Evolutionary conservation across 805 yeast genomes (phyloP).

Genomic region (Metschnikowia cubensis): DNA sequence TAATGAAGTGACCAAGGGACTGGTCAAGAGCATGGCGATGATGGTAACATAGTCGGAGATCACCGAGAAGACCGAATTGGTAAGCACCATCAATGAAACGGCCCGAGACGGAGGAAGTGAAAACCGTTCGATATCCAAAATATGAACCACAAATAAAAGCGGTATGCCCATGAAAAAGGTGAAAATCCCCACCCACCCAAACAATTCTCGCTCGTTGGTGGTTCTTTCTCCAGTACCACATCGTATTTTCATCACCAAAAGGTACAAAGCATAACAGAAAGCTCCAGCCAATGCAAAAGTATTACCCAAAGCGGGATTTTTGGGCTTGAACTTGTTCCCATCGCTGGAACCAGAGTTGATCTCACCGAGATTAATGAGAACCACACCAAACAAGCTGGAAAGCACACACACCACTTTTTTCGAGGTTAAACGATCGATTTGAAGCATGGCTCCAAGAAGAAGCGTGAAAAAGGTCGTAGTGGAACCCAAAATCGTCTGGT

Average conservation of each 20-base stretch:
- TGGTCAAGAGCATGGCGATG: conserved; percentile 49
- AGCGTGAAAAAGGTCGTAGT: conserved; percentile 50
- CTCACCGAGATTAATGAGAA: conserved; percentile 34
- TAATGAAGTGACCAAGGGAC: conserved; percentile 50
- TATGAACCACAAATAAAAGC: conserved; percentile 31
- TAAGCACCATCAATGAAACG: conserved; percentile 31
- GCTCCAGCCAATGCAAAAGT: conserved; percentile 44
- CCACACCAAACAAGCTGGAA: conserved; percentile 45
- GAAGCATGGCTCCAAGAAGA: conserved; percentile 37
- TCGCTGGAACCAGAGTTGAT: conserved; percentile 13
- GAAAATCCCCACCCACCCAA: conserved; percentile 44
- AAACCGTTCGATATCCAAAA: conserved; percentile 38
- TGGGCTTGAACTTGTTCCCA: conserved; percentile 24
- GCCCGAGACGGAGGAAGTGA: conserved; percentile 35
- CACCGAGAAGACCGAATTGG: conserved; percentile 44
- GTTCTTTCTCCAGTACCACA: conserved; percentile 42
- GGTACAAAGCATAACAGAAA: conserved; percentile 42
- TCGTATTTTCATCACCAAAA: conserved; percentile 40
- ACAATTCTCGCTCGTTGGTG: conserved; percentile 45
- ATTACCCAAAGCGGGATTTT: conserved; percentile 44
- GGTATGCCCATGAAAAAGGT: conserved; percentile 42
- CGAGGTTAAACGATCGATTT: conserved; percentile 40
- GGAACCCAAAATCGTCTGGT: conserved; percentile 48
- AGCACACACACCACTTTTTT: conserved; percentile 42
- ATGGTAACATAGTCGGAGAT: conserved; percentile 49